phyloP scores from a whole-genome alignment of 2,329 filamentous ascomycete genomes.

The Epichloe baconii region DNA sequence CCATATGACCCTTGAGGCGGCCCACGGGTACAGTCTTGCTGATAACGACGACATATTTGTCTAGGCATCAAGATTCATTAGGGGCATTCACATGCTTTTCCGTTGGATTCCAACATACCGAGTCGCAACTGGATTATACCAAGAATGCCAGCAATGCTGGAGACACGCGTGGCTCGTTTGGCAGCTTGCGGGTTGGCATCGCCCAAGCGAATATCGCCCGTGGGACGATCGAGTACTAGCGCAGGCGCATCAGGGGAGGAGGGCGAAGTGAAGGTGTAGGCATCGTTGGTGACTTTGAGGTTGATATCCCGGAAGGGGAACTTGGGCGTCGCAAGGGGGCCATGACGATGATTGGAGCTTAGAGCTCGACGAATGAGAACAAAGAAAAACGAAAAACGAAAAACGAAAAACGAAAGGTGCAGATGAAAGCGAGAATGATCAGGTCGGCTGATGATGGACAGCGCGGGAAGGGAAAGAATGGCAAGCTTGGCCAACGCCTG shows the following conservation, averaged over 20 bases:
- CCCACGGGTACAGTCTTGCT: slow-evolving; percentile 88
- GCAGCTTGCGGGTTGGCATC: slow-evolving; percentile 64
- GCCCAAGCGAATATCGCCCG: slow-evolving; percentile 75
- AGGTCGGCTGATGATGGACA: neutral
- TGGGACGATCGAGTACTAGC: slow-evolving; percentile 80
- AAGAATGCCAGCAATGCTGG: slow-evolving; percentile 88
- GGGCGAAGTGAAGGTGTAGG: slow-evolving; percentile 93
- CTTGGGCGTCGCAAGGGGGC: slow-evolving; percentile 22
- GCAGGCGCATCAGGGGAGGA: slow-evolving; percentile 82
- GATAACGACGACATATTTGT: slow-evolving; percentile 96
- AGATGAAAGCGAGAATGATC: neutral
- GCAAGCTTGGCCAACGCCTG: neutral
- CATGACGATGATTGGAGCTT: slow-evolving; percentile 16
- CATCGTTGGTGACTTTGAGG: slow-evolving; percentile 77
- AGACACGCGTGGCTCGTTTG: slow-evolving; percentile 61
- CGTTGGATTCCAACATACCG: slow-evolving; percentile 40
- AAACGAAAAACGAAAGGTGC: neutral
- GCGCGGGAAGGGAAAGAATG: neutral
- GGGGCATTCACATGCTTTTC: neutral
- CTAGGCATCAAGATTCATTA: slow-evolving; percentile 19
- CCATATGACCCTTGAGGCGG: slow-evolving; percentile 85
- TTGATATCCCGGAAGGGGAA: slow-evolving; percentile 92
- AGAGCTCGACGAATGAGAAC: neutral
- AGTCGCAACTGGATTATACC: slow-evolving; percentile 88
- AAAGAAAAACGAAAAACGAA: neutral